Conservation (phyloP, 2,329 filamentous ascomycete genomes). For the Ceratocystis diversiconidia region DNA sequence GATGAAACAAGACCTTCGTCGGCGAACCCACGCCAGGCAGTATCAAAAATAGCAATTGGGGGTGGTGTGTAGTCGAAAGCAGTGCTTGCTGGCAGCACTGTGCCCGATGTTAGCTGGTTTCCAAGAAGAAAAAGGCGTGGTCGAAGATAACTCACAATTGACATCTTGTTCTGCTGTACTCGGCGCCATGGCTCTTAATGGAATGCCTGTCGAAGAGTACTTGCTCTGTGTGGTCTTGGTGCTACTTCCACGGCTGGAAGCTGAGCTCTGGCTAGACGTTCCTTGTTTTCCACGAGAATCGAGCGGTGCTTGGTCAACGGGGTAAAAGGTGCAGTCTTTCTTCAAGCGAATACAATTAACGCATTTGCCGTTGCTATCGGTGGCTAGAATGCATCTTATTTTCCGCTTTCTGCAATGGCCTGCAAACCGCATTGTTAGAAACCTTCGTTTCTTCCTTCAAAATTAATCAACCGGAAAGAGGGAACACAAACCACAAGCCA, state of each 20-base stretch:
- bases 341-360: constrained; percentile 87
- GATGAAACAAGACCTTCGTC: not conserved
- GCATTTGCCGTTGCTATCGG: constrained; percentile 63
- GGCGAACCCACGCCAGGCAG: not conserved
- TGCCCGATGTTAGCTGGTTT: not conserved
- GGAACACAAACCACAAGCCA: constrained; percentile 73
- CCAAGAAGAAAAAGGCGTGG: constrained; percentile 23
- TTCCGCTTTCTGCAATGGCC: constrained; percentile 87
- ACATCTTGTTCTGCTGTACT: constrained; percentile 20
- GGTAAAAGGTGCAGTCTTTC: constrained; percentile 86
- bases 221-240: constrained; percentile 20
- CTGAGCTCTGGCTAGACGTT: constrained; percentile 20
- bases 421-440: constrained; percentile 26
- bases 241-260: not conserved
- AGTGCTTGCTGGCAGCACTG: not conserved
- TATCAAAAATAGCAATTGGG: not conserved
- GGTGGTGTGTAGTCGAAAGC: not conserved
- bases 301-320: constrained; percentile 58
- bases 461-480: not conserved
- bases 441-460: not conserved
- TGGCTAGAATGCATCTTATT: constrained; percentile 72
- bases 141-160: constrained; percentile 32
- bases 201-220: constrained; percentile 27
- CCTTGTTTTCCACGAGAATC: constrained; percentile 33
- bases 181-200: constrained; percentile 32